Evolutionary conservation across 1,284 basidiomycete genomes (phyloP).

Genomic region (Trametes pubescens): DNA sequence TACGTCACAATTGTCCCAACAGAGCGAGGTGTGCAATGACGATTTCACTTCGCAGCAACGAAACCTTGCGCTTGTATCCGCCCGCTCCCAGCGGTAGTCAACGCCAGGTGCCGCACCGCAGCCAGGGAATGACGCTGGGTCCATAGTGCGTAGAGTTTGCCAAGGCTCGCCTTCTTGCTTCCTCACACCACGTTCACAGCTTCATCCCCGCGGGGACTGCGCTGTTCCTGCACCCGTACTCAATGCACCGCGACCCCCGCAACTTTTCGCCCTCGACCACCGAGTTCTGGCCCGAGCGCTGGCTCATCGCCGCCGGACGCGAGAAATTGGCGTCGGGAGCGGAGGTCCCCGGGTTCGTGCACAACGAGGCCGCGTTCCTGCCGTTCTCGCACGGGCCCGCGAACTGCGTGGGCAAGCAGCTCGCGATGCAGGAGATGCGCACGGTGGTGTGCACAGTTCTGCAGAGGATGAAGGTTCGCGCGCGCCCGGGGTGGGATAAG

Average conservation of each 20-base stretch:
- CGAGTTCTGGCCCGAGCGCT: conserved; percentile 32
- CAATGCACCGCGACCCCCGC: conserved; percentile 42
- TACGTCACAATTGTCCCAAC: conserved; percentile 21
- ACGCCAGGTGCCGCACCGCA: conserved; percentile 46
- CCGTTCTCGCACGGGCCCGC: conserved; percentile 37
- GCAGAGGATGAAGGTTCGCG: conserved; percentile 31
- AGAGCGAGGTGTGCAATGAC: conserved; percentile 9
- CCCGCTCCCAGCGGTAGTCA: conserved; percentile 60
- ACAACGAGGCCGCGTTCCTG: conserved; percentile 33
- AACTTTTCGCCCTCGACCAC: conserved; percentile 36
- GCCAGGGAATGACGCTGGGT: conserved; percentile 33
- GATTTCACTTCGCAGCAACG: conserved; percentile 53
- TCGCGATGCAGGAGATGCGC: conserved; percentile 37
- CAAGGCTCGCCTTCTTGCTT: background rate
- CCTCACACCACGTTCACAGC: conserved; percentile 16
- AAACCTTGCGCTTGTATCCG: conserved; percentile 62
- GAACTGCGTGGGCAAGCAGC: conserved; percentile 37
- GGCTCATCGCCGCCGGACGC: conserved; percentile 32
- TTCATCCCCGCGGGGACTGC: conserved; percentile 39
- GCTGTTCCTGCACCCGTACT: conserved; percentile 36
- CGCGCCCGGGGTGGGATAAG: conserved; percentile 15
- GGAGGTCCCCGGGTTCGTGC: conserved; percentile 9
- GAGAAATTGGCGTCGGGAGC: background rate
- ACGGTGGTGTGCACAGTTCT: conserved; percentile 31
- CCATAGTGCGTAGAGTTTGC: conserved; percentile 36